phyloP scores from a whole-genome alignment of 768 basidiomycete genomes.

The Mycena pura region DNA sequence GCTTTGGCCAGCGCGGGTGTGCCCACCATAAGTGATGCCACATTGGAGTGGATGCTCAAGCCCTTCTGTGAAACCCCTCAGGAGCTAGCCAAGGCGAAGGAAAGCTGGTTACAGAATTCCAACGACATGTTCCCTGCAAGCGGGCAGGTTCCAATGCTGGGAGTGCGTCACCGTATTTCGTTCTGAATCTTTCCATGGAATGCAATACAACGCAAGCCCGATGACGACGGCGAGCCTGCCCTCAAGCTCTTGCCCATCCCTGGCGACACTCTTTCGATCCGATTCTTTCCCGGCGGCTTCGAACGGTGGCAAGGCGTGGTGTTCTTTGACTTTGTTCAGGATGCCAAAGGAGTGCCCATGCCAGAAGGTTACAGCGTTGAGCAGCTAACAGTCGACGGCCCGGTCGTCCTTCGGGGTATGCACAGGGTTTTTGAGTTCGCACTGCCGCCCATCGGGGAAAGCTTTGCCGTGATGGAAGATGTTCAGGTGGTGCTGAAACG shows the following conservation, averaged over 20 bases:
- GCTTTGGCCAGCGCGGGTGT: neutral
- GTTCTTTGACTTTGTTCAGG: neutral
- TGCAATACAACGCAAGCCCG: neutral
- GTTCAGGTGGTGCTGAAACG: neutral
- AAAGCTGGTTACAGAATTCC: neutral
- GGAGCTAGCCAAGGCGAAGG: neutral
- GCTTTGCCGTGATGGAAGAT: neutral
- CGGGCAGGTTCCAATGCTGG: neutral
- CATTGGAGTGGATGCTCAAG: neutral
- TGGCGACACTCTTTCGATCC: neutral
- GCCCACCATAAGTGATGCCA: neutral
- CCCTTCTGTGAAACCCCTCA: neutral
- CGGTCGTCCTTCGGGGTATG: neutral
- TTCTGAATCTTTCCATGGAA: neutral
- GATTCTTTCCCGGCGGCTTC: neutral
- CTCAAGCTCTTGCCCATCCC: neutral
- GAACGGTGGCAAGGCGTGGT: neutral
- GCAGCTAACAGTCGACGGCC: neutral
- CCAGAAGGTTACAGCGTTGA: neutral
- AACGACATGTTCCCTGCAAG: neutral
- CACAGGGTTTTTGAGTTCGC: neutral
- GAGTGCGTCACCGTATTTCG: neutral
- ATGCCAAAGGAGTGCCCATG: neutral
- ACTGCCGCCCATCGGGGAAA: neutral
- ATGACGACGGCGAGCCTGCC: neutral